These are phyloP conservation scores for Pythium vanterpoolii DNA, from an alignment of 352 stramenopile genomes.

Conservation along the genomic window DNA sequence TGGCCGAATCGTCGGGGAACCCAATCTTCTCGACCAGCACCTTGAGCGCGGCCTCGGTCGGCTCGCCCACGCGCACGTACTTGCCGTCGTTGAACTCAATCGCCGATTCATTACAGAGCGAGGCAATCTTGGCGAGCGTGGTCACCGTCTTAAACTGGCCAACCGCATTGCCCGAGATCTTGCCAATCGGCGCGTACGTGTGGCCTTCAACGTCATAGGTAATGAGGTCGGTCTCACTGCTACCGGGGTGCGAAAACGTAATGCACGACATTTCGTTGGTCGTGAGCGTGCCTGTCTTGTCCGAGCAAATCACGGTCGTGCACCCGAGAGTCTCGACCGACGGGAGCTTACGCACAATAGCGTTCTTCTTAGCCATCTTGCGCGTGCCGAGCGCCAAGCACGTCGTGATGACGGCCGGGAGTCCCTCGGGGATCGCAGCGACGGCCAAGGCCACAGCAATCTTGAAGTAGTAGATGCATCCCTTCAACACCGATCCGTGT, in stretches of 20 bases:
- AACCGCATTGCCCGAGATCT: constrained; percentile 49
- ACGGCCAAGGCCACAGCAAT: constrained; percentile 98
- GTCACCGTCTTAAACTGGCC: constrained; percentile 74
- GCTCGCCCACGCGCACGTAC: constrained; percentile 92
- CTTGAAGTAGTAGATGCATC: constrained; percentile 99
- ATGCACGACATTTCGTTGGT: constrained; percentile 97
- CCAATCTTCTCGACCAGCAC: constrained; percentile 95
- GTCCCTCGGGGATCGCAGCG: constrained; percentile 98
- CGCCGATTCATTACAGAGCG: constrained; percentile 97
- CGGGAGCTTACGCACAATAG: constrained; percentile 97
- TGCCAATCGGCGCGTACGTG: constrained; percentile 91
- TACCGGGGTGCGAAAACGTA: constrained; percentile 70
- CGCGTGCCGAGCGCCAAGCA: constrained; percentile 94
- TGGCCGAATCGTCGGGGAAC: constrained; percentile 59
- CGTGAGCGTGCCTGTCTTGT: constrained; percentile 95
- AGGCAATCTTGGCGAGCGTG: constrained; percentile 88
- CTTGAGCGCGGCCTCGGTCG: constrained; percentile 96
- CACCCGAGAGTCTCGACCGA: constrained; percentile 98
- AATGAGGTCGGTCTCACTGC: constrained; percentile 65
- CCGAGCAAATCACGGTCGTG: constrained; percentile 93
- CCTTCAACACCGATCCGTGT: constrained; percentile 90
- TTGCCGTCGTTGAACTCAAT: constrained; percentile 88
- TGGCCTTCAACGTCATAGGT: constrained; percentile 93
- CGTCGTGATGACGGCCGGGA: constrained; percentile 98
- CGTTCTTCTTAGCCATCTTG: constrained; percentile 97